Conservation (phyloP, 169 alveolate species). For the Plasmodium fragile region DNA sequence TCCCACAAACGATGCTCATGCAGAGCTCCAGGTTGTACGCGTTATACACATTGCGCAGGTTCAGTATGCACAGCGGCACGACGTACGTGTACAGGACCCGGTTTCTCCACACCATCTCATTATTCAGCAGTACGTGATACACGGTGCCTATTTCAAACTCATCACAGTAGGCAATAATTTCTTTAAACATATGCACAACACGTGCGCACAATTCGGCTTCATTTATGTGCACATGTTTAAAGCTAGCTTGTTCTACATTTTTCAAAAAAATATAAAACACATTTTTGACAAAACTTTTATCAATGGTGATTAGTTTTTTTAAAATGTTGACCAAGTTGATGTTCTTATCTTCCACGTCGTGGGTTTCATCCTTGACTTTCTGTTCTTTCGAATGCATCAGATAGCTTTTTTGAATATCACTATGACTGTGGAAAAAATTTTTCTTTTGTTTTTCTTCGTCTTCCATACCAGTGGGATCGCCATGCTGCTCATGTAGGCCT, state of each 20-base stretch:
- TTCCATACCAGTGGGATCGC: neutral
- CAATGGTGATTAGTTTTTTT: constrained; percentile 61
- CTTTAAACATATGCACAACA: constrained; percentile 41
- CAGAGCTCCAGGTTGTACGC: constrained; percentile 55
- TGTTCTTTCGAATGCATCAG: constrained; percentile 64
- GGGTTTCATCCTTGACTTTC: neutral
- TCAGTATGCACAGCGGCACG: constrained; percentile 42
- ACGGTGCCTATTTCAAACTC: constrained; percentile 66
- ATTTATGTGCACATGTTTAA: neutral
- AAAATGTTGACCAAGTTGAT: constrained; percentile 35
- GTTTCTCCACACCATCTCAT: neutral
- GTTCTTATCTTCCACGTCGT: neutral
- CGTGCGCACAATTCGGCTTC: neutral
- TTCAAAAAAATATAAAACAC: constrained; percentile 69
- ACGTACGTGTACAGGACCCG: constrained; percentile 2
- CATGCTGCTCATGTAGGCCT: neutral
- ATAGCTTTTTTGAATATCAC: constrained; percentile 59
- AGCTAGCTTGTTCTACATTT: constrained; percentile 22
- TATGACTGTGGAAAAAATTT: neutral
- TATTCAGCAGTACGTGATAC: constrained; percentile 51
- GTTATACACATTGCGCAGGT: constrained; percentile 60
- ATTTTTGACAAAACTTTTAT: constrained; percentile 75
- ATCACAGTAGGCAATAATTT: constrained; percentile 35
- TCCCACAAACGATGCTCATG: constrained; percentile 23
- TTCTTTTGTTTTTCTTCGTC: neutral